A percentile compares a stretch with the other conserved stretches of the same genome.
phyloP scores from a whole-genome alignment of 306 rosid species.

The Casuarina cunninghamiana region DNA sequence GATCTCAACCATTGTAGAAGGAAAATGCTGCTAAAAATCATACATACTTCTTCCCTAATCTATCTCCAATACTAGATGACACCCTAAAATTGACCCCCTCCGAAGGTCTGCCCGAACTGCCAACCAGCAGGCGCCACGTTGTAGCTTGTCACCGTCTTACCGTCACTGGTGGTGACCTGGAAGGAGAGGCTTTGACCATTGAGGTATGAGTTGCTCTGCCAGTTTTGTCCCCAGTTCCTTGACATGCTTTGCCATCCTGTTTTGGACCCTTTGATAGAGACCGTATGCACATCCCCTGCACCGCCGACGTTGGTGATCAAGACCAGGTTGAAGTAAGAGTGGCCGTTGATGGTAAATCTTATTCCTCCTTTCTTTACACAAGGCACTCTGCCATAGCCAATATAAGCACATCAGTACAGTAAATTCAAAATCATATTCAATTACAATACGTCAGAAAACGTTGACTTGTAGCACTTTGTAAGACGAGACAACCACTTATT shows the following conservation, averaged over 20 bases:
- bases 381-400: slow-evolving; percentile 58
- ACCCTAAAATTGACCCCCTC: slow-evolving; percentile 63
- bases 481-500: too few relatives aligned
- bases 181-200: slow-evolving; percentile 80
- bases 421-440: too few relatives aligned
- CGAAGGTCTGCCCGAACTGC: slow-evolving; percentile 85
- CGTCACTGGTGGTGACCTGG: slow-evolving; percentile 86
- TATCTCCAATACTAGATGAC: neutral
- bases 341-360: slow-evolving; percentile 87
- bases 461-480: too few relatives aligned
- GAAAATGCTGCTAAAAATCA: neutral
- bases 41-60: neutral
- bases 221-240: slow-evolving; percentile 91
- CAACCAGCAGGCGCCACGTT: slow-evolving; percentile 64
- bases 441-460: too few relatives aligned
- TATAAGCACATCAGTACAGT: neutral
- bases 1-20: neutral
- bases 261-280: slow-evolving; percentile 81
- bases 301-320: slow-evolving; percentile 83
- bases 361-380: slow-evolving; percentile 86
- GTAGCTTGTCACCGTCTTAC: slow-evolving; percentile 59
- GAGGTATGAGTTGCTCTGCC: slow-evolving; percentile 88
- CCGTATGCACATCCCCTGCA: slow-evolving; percentile 78
- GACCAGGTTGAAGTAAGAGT: slow-evolving; percentile 92
- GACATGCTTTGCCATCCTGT: slow-evolving; percentile 87